Conservation (phyloP, 2,329 filamentous ascomycete species). For the Scedosporium boydii region DNA sequence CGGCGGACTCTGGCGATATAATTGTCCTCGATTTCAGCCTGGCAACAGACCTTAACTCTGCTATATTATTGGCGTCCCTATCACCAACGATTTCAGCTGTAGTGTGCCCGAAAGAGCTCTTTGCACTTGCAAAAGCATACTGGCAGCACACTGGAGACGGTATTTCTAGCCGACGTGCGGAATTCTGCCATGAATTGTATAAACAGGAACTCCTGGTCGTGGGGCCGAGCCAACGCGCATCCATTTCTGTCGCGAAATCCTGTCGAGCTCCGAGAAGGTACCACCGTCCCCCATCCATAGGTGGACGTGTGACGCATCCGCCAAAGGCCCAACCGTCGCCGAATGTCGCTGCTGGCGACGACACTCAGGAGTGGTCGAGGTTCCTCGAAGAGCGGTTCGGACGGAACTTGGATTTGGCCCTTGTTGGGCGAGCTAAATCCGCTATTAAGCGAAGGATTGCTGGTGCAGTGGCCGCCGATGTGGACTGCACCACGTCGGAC, state of each 20-base stretch:
- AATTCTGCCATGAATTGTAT: slow-evolving; percentile 74
- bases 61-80: slow-evolving; percentile 41
- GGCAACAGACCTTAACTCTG: slow-evolving; percentile 32
- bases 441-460: slow-evolving; percentile 84
- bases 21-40: slow-evolving; percentile 55
- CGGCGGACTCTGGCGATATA: slow-evolving; percentile 37
- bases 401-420: slow-evolving; percentile 72
- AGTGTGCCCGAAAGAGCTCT: slow-evolving; percentile 58
- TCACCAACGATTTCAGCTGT: slow-evolving; percentile 58
- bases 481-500: slow-evolving; percentile 33
- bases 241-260: slow-evolving; percentile 22
- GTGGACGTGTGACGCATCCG: slow-evolving; percentile 18
- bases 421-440: slow-evolving; percentile 72
- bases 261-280: slow-evolving; percentile 73
- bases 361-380: slow-evolving; percentile 56
- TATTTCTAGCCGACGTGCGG: slow-evolving; percentile 79
- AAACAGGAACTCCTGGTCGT: slow-evolving; percentile 51
- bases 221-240: slow-evolving; percentile 15
- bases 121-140: slow-evolving; percentile 75
- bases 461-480: slow-evolving; percentile 66
- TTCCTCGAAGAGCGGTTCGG: slow-evolving; percentile 95
- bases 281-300: slow-evolving; percentile 45
- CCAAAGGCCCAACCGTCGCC: slow-evolving; percentile 12
- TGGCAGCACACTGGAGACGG: slow-evolving; percentile 97
- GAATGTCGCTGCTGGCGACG: slow-evolving; percentile 15